Conservation (phyloP, 1,284 basidiomycete genomes). For the Takashimella tepidaria region DNA sequence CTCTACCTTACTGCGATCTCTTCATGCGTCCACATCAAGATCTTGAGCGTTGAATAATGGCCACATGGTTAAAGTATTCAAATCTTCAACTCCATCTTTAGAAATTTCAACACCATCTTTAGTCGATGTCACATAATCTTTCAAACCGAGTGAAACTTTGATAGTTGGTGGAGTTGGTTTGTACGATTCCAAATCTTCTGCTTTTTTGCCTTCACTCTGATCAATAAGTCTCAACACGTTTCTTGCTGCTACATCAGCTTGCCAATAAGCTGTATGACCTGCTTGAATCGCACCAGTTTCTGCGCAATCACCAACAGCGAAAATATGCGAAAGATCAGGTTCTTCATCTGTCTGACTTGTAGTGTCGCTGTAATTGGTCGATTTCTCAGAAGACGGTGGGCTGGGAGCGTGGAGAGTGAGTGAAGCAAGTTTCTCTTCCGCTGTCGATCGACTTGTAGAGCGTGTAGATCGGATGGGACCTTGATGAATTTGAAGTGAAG, state of each 20-base stretch:
- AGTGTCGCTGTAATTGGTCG: not conserved
- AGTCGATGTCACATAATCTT: slow-evolving; percentile 51
- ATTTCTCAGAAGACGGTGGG: slow-evolving; percentile 13
- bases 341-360: not conserved
- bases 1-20: no score
- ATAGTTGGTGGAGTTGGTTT: slow-evolving; percentile 57
- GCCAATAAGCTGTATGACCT: slow-evolving; percentile 63
- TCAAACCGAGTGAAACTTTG: slow-evolving; percentile 64
- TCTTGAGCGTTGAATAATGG: slow-evolving; percentile 6
- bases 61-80: slow-evolving; percentile 53
- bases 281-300: slow-evolving; percentile 53
- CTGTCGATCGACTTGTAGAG: slow-evolving; percentile 4
- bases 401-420: slow-evolving; percentile 15
- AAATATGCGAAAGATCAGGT: slow-evolving; percentile 33
- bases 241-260: slow-evolving; percentile 49
- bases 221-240: slow-evolving; percentile 47
- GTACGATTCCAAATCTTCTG: slow-evolving; percentile 54
- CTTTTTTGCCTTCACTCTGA: slow-evolving; percentile 19
- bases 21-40: not conserved
- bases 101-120: slow-evolving; percentile 51
- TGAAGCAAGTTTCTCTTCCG: slow-evolving; percentile 17
- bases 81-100: slow-evolving; percentile 52
- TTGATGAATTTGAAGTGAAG: slow-evolving; percentile 57
- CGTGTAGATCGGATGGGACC: slow-evolving; percentile 13
- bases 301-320: slow-evolving; percentile 49